Evolutionary conservation across 768 basidiomycete species (phyloP), one percentile per base, ranked within the genome.

Genomic region (Boletus subparvulus): DNA sequence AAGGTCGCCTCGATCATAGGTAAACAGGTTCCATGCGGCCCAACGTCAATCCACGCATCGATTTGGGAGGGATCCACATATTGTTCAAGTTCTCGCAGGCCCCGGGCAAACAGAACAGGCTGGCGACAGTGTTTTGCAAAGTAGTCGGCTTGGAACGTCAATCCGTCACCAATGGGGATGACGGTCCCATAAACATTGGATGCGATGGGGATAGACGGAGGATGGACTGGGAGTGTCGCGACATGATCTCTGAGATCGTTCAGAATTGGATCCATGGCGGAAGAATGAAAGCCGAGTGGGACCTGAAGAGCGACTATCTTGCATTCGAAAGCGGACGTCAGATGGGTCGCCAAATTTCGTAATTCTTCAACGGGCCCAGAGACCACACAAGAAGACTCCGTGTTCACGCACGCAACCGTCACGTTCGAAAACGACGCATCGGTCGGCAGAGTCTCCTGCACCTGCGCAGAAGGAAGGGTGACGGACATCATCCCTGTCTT

Each of bases 251-350:
- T 71, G 32, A 90, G 77, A 45, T 80, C 80, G n/a, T 76, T 71
- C 14, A 83, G 58, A 12, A 88, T 61, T 0, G 85, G 80, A 7
- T 69, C 65, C 87, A 90, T 87, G 2, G 83, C 81, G n/a, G 73
- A 54, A 43, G 83, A 86, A 69, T 91, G 89, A 63, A 82, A 87
- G 2, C 81, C 88, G 56, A 82, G 86, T 1, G 83, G 82, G 10
- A 86, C 81, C 6, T 74, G 59, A 2, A 90, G 74, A 42, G 78
- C 62, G 16, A 74, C 66, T 40, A 67, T 76, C 62, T 78, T 80
- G 66, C 74, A 78, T 10, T 61, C 56, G 0, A 70, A 62, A 28
- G 68, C 52, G 10, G 50, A 42, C 56, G 80, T 75, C 32, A 86
- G 67, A 56, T 77, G 63, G 1, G 56, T 52, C 54, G 78, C 76